Evolutionary conservation across 345 rosid genomes (phyloP), one percentile per base, ranked within the genome.

Genomic region (Populus nigra): DNA sequence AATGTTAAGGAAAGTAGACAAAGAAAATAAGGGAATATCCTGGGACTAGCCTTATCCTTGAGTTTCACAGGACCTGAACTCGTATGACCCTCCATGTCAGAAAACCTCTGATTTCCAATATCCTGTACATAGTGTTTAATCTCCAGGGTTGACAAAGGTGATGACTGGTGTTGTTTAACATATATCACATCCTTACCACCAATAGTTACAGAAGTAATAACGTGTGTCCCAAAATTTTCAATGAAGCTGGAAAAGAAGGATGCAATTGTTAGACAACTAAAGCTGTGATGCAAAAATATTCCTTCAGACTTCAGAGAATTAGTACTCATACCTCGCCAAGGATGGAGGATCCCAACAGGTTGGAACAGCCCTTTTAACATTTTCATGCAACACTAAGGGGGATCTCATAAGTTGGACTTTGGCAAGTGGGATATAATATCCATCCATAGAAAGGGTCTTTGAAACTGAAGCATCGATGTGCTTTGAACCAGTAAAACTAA

Each of bases 121-220:
- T 91, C 91, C 82, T 81, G 88, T 36, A 88, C 88, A 78, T 91
- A 89, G 78, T 73, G 86, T 77, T 91, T 90, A 55, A 91, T 80
- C 76, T 90, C 96, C 78, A 73, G 62, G 72, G 84, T 78, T 47
- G 93, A 84, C 79, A 91, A 83, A 73, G 90, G 87, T 10, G 96
- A 91, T 53, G 96, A 84, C 12, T 82, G 85, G 76, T 90, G 96
- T n/a, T 91, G 93, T 82, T 86, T 90, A 77, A 91, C 81, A 61
- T 88, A 91, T 81, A 88, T 87, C 80, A 86, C 84, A 86, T 91
- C 96, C 85, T 89, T 91, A 65, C 96, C 92, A 59, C 96, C 96
- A 68, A 91, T 84, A 63, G 96, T 90, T 66, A 90, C 88, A 31
- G 96, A 91, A 36, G 90, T 83, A 53, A 90, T 86, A 57, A 90